These are phyloP conservation scores for Fusarium nisikadoi DNA, from an alignment of 2,329 filamentous ascomycete species.

Conservation along the genomic window DNA sequence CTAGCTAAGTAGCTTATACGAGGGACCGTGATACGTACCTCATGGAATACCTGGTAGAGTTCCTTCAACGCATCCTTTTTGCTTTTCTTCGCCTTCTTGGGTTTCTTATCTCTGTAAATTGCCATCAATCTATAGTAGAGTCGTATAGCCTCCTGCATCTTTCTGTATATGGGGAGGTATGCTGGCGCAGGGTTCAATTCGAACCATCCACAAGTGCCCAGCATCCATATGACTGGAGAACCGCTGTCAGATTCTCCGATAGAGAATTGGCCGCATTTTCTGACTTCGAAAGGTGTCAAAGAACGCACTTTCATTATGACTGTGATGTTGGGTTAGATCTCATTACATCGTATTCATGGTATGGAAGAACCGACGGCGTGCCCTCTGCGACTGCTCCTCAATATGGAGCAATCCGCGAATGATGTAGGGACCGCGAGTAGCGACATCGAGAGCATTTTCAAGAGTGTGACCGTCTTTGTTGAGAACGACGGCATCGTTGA, in stretches of 20 bases:
- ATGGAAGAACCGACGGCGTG: conserved; percentile 49
- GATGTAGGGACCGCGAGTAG: conserved; percentile 68
- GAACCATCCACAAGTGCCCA: conserved; percentile 71
- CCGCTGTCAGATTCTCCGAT: conserved; percentile 63
- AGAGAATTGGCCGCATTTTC: conserved; percentile 60
- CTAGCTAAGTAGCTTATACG: not conserved
- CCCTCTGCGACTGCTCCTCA: conserved; percentile 54
- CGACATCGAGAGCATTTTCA: conserved; percentile 70
- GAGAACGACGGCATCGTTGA: conserved; percentile 70
- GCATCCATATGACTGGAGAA: conserved; percentile 71
- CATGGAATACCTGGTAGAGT: conserved; percentile 48
- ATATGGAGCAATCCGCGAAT: conserved; percentile 69
- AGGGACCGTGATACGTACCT: conserved; percentile 35
- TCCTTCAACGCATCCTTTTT: conserved; percentile 46
- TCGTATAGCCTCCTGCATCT: conserved; percentile 71
- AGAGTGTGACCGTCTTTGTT: conserved; percentile 62
- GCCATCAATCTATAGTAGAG: conserved; percentile 72
- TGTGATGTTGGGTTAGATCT: conserved; percentile 34
- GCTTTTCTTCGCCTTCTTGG: conserved; percentile 45
- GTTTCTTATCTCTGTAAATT: conserved; percentile 57
- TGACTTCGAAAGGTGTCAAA: conserved; percentile 62
- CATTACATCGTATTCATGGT: not conserved
- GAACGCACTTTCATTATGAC: conserved; percentile 48
- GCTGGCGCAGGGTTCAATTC: conserved; percentile 68
- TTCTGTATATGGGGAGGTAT: conserved; percentile 66